phyloP scores from a whole-genome alignment of 164 flowering plant genomes.

The Platanus orientalis region DNA sequence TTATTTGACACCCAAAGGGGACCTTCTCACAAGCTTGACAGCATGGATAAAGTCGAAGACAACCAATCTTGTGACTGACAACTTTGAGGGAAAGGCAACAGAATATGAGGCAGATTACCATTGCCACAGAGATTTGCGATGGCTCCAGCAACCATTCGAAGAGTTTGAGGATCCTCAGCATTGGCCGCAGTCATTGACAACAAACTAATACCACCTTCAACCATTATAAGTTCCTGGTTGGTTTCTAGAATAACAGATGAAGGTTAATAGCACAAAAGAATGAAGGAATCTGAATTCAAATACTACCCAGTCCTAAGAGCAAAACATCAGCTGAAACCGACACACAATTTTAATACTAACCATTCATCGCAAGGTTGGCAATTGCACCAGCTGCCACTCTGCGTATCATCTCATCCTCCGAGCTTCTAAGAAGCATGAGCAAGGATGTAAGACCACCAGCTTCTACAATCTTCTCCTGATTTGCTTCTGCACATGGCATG shows the following conservation, averaged over 20 bases:
- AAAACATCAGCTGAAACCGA: not conserved
- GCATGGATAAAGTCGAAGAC: not conserved
- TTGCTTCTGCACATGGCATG: conserved; percentile 55
- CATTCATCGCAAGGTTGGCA: conserved; percentile 98
- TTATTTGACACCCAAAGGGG: not conserved
- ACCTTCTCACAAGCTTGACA: not conserved
- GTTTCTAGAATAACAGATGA: conserved; percentile 49
- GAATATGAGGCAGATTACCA: conserved; percentile 45
- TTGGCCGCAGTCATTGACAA: conserved; percentile 70
- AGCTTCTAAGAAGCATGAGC: conserved; percentile 64
- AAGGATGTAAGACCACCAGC: conserved; percentile 78
- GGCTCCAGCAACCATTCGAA: conserved; percentile 99
- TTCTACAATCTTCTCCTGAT: conserved; percentile 73
- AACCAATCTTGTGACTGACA: not conserved
- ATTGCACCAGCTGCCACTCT: conserved; percentile 83
- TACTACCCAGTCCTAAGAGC: not conserved
- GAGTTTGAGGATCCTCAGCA: conserved; percentile 95
- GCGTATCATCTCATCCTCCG: conserved; percentile 65
- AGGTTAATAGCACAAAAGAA: not conserved
- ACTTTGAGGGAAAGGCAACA: not conserved
- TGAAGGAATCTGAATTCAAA: not conserved
- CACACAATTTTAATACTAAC: conserved; percentile 34
- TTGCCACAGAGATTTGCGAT: conserved; percentile 97
- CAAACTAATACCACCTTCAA: conserved; percentile 82
- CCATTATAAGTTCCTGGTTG: conserved; percentile 96